A percentile compares a stretch with the other conserved stretches of the same genome.
Evolutionary conservation across 139 green algal species (phyloP).

Genomic region (Chlamydomonas schloesseri): DNA sequence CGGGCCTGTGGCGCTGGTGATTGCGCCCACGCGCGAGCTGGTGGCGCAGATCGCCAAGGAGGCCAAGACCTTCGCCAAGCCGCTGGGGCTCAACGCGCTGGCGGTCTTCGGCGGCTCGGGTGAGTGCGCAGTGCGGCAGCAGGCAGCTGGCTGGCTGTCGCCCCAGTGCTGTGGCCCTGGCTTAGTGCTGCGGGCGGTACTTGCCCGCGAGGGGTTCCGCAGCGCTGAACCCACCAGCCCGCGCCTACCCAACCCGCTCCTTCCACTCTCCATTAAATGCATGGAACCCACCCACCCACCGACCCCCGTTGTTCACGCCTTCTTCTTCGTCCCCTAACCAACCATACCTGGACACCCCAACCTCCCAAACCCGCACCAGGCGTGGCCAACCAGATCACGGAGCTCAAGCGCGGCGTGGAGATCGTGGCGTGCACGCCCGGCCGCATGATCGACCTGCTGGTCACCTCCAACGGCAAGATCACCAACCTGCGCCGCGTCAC

Average conservation of each 20-base stretch:
- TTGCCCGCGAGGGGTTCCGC: too few species aligned
- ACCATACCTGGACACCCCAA: too few species aligned
- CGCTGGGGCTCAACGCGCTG: constrained; percentile 74
- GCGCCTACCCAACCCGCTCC: too few species aligned
- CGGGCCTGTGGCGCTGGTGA: constrained; percentile 92
- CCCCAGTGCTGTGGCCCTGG: too few species aligned
- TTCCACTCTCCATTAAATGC: too few species aligned
- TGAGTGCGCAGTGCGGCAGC: constrained; percentile 40
- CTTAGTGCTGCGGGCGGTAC: too few species aligned
- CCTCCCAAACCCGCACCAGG: background rate
- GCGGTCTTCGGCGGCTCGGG: constrained; percentile 93
- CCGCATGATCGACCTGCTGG: constrained; percentile 98
- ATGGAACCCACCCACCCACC: too few species aligned
- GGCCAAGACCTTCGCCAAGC: constrained; percentile 71
- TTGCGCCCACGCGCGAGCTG: constrained; percentile 97
- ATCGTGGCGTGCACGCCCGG: constrained; percentile 96
- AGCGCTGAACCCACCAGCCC: too few species aligned
- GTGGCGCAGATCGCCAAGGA: constrained; percentile 65
- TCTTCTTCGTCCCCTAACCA: too few species aligned
- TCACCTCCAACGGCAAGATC: constrained; percentile 88
- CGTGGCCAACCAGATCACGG: constrained; percentile 91
- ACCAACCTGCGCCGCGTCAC: constrained; percentile 97
- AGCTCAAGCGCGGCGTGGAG: constrained; percentile 93
- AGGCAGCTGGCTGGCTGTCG: too few species aligned
- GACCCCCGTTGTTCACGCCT: too few species aligned